Conservation (phyloP, 345 rosid species). For the Gossypium thurberi region DNA sequence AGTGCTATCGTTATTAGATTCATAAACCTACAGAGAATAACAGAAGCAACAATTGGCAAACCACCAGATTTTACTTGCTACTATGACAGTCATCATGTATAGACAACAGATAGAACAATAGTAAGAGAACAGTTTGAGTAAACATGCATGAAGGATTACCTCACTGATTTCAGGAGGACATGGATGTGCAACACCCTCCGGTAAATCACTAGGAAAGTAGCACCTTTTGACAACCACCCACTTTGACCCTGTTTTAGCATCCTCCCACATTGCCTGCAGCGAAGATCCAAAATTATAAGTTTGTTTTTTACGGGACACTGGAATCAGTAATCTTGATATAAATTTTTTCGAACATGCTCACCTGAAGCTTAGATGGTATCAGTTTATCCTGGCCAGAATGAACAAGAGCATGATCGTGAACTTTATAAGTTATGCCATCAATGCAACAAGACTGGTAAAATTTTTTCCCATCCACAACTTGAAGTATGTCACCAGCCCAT, state of each 20-base stretch:
- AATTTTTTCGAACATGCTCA: background rate
- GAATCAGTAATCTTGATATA: background rate
- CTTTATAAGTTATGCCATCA: slow-evolving; percentile 43
- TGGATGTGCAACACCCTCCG: slow-evolving; percentile 50
- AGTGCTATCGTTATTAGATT: slow-evolving; percentile 49
- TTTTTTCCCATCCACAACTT: slow-evolving; percentile 11
- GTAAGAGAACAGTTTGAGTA: background rate
- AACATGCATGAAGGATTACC: slow-evolving; percentile 25
- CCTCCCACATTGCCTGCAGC: slow-evolving; percentile 70
- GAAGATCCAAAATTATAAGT: slow-evolving; percentile 10
- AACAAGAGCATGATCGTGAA: slow-evolving; percentile 55
- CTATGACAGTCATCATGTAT: background rate
- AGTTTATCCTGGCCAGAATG: slow-evolving; percentile 30
- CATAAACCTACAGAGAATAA: slow-evolving; percentile 44
- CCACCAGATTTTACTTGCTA: background rate
- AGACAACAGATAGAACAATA: background rate
- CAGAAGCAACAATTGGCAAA: background rate
- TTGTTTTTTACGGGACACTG: background rate
- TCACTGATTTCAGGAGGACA: slow-evolving; percentile 50
- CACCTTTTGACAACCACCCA: slow-evolving; percentile 52
- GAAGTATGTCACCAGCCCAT: background rate
- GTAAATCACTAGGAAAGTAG: slow-evolving; percentile 65
- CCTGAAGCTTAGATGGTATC: slow-evolving; percentile 67
- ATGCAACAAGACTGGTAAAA: slow-evolving; percentile 46
- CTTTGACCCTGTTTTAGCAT: slow-evolving; percentile 41